These are phyloP conservation scores for Lodderomyces oxycetoniae DNA, from an alignment of 1,139 yeast genomes.

Conservation along the genomic window DNA sequence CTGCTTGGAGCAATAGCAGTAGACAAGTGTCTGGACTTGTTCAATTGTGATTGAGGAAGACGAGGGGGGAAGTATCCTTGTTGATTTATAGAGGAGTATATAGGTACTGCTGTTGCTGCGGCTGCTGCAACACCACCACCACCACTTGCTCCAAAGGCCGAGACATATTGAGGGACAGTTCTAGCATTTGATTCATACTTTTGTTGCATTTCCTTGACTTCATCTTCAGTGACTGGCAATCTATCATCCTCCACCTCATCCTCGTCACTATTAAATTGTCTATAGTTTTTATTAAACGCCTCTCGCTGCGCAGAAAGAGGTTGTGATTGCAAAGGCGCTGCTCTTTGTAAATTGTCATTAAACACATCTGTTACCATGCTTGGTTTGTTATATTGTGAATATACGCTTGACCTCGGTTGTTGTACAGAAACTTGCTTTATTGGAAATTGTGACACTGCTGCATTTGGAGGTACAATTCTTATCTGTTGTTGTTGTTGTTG, in stretches of 20 bases:
- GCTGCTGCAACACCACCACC: conserved; percentile 10
- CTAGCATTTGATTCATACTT: conserved; percentile 20
- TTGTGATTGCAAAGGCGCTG: conserved; percentile 51
- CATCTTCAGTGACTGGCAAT: conserved; percentile 33
- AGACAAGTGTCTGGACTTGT: not conserved
- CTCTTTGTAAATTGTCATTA: conserved; percentile 41
- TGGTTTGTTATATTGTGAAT: conserved; percentile 4
- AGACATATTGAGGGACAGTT: conserved; percentile 14
- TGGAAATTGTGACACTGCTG: conserved; percentile 8
- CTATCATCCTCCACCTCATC: conserved; percentile 22
- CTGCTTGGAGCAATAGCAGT: not conserved
- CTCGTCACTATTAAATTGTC: conserved; percentile 4
- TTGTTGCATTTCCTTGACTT: conserved; percentile 35
- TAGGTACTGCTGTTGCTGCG: conserved; percentile 19
- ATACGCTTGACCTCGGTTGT: conserved; percentile 4
- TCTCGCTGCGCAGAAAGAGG: conserved; percentile 53
- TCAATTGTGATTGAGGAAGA: no score
- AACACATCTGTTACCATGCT: conserved; percentile 44
- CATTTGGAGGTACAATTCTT: conserved; percentile 1
- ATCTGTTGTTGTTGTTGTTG: conserved; percentile 5
- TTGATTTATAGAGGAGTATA: conserved; percentile 1
- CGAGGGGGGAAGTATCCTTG: no score
- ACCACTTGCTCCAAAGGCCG: not conserved
- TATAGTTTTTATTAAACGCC: conserved; percentile 24
- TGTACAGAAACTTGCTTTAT: conserved; percentile 4